Conservation (phyloP, 192 early-diverging fungal genomes). For the Cetraspora pellucida region DNA sequence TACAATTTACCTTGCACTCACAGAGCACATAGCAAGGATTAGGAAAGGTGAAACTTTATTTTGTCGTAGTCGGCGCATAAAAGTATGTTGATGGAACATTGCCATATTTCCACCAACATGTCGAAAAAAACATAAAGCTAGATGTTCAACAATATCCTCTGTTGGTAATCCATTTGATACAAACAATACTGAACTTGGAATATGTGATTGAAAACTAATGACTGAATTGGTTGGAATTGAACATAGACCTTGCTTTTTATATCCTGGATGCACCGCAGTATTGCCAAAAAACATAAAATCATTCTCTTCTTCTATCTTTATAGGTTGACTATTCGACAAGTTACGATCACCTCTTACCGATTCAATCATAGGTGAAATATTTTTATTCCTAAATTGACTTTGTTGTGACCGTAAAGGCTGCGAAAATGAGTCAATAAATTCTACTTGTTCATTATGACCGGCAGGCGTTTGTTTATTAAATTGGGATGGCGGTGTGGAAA, state of each 20-base stretch:
- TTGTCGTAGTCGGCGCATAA: slow-evolving; percentile 47
- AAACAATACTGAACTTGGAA: background rate
- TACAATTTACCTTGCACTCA: slow-evolving; percentile 47
- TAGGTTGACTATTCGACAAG: no score
- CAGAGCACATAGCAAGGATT: slow-evolving; percentile 48
- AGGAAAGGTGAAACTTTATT: slow-evolving; percentile 50
- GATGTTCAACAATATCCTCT: slow-evolving; percentile 52
- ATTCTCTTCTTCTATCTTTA: background rate
- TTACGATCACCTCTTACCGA: background rate
- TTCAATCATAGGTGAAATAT: background rate
- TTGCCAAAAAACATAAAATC: background rate
- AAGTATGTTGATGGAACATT: slow-evolving; percentile 53
- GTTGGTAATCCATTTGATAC: slow-evolving; percentile 43
- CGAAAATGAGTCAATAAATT: background rate
- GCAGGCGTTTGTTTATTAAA: background rate
- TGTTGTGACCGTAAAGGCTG: background rate
- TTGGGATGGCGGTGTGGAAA: background rate
- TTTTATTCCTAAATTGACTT: background rate
- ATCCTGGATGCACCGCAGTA: slow-evolving; percentile 4
- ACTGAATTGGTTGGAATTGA: background rate
- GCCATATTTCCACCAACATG: slow-evolving; percentile 48
- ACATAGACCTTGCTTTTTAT: background rate
- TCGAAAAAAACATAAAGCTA: slow-evolving; percentile 51
- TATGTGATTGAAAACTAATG: no score
- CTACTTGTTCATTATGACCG: background rate